Evolutionary conservation across 495 filamentous ascomycete genomes (phyloP), one percentile per base, ranked within the genome.

Genomic region (Hypomontagnella monticulosa): DNA sequence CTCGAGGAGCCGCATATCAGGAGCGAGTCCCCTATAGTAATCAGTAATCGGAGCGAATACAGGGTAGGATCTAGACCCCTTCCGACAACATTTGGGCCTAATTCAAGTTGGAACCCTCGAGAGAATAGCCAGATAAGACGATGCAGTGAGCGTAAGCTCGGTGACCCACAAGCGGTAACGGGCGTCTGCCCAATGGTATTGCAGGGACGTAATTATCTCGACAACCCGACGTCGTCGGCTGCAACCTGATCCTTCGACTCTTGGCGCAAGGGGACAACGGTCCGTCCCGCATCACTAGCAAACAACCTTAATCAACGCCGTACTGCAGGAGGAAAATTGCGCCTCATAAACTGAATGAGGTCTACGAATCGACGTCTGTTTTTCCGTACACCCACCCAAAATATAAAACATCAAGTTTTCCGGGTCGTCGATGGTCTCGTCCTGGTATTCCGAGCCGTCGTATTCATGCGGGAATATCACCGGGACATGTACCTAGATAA

Each of bases 231-330:
- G 7, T 30, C 34, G 33, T 14, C 4, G 33, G 32, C 58, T 53
- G 58, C 49, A 47, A 41, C 9, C 14, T 20, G 10, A 49, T 62
- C 59, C 59, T 62, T 55, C 50, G 15, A 33, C 11, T 4, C 59
- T 55, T 55, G 59, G 59, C 33, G 15, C 42, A 54, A 27, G 58
- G 40, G 14, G 19, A 53, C 20, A 20, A 34, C 59, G 50, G 59
- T 41, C 59, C 50, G 49, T 55, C 43, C 59, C 59, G 59, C 33
- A 15, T 18, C 32, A 61, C 6, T 40, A 41, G 12, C 15, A 47
- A 32, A 14, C 37, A 48, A 48, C 16, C 20, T 10, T 23, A 57
- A 37, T 18, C 37, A 49, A 7, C 41, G 12, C 41, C 33, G 20
- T 49, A 6, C 23, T 27, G 23, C 6, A 27, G 23, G 23, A 27